Base-by-base conservation (phyloP, 2,329 filamentous ascomycete genomes). In the Metarhizium rileyi region DNA sequence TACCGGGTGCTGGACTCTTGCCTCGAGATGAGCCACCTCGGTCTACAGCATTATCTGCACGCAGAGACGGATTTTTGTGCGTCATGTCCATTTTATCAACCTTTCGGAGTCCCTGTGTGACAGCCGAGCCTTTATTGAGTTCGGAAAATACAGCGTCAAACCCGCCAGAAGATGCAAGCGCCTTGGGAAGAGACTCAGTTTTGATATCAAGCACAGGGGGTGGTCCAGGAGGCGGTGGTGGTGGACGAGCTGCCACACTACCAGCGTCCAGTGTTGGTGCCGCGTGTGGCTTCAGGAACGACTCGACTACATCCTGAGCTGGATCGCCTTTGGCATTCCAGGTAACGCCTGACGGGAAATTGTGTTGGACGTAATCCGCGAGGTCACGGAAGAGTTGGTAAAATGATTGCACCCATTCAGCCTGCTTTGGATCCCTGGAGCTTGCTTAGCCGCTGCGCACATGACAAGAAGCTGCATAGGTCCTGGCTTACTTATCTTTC, bases 71-170 rank as follows among this genome's bases (percentile, higher is more conserved):
- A 69, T 98, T 98, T 75, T 97, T 97, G 71, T 98, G 93, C 52
- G 93, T 98, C 91, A 96, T 96, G 67, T 97, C 78, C 48, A 87
- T 93, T 63, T 84, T 86, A 70, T 96, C 91, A 46, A 98, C 93
- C 74, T 96, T 98, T 57, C 87, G 86, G 33, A 98, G 76, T 28
- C 87, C 84, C 56, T 87, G 83, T 4, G 93, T 98, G 52, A 98
- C 87, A n/a, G 80, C 76, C 52, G 87, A 82, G 50, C 93, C 93
- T 65, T 86, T 84, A 70, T 97, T 97, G 48, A 98, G 73, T 57
- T 96, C 86, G 38, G 84, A 85, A 66, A 98, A 98, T 3, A 98
- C 90, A 23, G 91, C 90, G 22, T 83, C 82, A 66, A 95, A 82
- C 50, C 91, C 90, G 3, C 75, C 63, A 10, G 75, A 63, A 10